Conservation (phyloP, 2,329 filamentous ascomycete genomes). For the Curvularia hawaiiensis region DNA sequence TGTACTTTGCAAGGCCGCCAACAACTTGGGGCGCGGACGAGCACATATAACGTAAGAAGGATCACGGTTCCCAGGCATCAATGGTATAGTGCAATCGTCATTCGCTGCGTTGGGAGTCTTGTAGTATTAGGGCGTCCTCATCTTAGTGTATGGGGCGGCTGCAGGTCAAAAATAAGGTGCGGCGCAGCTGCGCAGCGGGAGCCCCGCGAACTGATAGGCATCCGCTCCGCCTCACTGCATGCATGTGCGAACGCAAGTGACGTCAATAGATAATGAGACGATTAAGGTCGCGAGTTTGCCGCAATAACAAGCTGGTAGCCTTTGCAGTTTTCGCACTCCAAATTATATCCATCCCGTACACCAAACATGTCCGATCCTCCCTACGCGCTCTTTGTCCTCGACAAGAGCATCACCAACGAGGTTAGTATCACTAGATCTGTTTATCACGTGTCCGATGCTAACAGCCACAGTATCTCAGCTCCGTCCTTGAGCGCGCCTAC, state of each 20-base stretch:
- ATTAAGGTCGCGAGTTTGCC: background rate
- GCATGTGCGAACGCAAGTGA: background rate
- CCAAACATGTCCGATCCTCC: conserved; percentile 5
- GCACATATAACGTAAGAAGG: background rate
- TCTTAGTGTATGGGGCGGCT: background rate
- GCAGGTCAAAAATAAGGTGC: background rate
- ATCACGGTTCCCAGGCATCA: background rate
- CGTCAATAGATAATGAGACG: background rate
- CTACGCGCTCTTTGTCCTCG: conserved; percentile 17
- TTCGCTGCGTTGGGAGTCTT: background rate
- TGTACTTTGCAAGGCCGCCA: background rate
- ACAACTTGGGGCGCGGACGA: background rate
- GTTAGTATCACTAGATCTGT: conserved; percentile 1
- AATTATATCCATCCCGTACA: background rate
- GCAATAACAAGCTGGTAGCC: background rate
- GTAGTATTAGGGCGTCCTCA: background rate
- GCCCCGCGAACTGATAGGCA: background rate
- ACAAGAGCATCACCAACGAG: conserved; percentile 12
- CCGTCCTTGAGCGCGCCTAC: conserved; percentile 6
- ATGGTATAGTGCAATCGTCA: background rate
- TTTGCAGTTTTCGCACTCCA: background rate
- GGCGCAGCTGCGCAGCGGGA: background rate
- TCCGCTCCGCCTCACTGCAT: background rate
- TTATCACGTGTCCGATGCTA: background rate
- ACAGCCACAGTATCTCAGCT: conserved; percentile 10